Evolutionary conservation across 768 basidiomycete genomes (phyloP), one percentile per base, ranked within the genome.

Genomic region (Psilocybe azurescens): DNA sequence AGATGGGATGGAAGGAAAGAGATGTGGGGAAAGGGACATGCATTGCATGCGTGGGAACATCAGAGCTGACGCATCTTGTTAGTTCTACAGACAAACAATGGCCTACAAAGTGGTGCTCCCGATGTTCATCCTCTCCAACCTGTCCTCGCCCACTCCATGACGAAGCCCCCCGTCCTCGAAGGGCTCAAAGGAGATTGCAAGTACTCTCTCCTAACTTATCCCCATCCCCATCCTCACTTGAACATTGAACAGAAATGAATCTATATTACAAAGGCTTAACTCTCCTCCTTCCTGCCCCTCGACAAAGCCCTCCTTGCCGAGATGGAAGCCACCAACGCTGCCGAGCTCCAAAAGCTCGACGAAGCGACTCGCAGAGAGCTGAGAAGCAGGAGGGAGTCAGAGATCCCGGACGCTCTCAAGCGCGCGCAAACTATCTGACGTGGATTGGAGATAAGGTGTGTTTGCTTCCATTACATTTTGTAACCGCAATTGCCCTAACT

Each of bases 341-440:
- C 85, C 49, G 86, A 91, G 69, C 83, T 98, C 30, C 81, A 86
- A 54, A 84, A 83, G 67, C 77, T 99, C 11, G 92, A 97, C 56
- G 87, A 87, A 87, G 62, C 81, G 90, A 49, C 80, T 97, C 39
- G 86, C 83, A 56, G 95, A 97, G 67, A n/a, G 95, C 97, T 0
- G 84, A 94, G 78, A 90, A 93, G 79, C 93, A 88, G 2, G 89
- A 96, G 97, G 96, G 97, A 98, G 74, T 90, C 90, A 1, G 97
- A 99, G 74, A 93, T 98, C 60, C 88, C 89, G 18, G 97, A 99
- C 68, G 90, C 89, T 1, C 81, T 98, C 44, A 87, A 90, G 91
- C 90, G 1, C 83, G 88, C 64, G 97, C 97, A n/a, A 90, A 87
- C 65, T 95, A 95, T 76, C 73, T 95, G 7, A 94, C 94, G 10